Evolutionary conservation across 257 asterid genomes (phyloP).

Genomic region (Penstemon davidsonii): DNA sequence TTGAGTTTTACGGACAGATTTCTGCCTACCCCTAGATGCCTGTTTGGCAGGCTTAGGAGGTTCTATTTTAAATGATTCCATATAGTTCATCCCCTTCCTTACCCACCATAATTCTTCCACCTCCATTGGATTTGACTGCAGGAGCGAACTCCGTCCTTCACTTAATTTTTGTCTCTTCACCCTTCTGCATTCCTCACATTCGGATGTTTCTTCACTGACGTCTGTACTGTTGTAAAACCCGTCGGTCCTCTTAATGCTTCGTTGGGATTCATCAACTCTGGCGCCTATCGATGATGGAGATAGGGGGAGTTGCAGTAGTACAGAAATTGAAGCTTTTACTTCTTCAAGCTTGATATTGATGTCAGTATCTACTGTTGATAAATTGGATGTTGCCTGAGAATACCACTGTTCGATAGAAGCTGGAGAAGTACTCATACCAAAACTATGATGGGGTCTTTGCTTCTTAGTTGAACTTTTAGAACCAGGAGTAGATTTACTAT

Average conservation of each 20-base stretch:
- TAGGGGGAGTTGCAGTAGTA: constrained; percentile 63
- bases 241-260: constrained; percentile 48
- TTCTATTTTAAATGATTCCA: constrained; percentile 68
- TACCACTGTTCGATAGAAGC: constrained; percentile 57
- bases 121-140: constrained; percentile 53
- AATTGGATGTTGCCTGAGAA: constrained; percentile 40
- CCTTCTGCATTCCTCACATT: constrained; percentile 94
- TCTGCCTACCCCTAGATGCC: constrained; percentile 81
- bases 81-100: constrained; percentile 67
- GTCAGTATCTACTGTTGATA: constrained; percentile 32
- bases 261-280: constrained; percentile 54
- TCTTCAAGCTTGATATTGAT: constrained; percentile 63
- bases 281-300: constrained; percentile 40
- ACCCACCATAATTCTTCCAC: constrained; percentile 94
- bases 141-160: constrained; percentile 59
- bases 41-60: constrained; percentile 90
- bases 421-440: constrained; percentile 48
- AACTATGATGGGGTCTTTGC: constrained; percentile 37
- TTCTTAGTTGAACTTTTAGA: constrained; percentile 43
- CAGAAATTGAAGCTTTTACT: constrained; percentile 63
- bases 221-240: constrained; percentile 48
- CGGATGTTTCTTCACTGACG: constrained; percentile 70
- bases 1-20: constrained; percentile 87
- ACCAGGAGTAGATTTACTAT: constrained; percentile 36
- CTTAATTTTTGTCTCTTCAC: constrained; percentile 75